Evolutionary conservation across 164 flowering plant species (phyloP), one percentile per base, ranked within the genome.

Genomic region (Magnolia sinica): DNA sequence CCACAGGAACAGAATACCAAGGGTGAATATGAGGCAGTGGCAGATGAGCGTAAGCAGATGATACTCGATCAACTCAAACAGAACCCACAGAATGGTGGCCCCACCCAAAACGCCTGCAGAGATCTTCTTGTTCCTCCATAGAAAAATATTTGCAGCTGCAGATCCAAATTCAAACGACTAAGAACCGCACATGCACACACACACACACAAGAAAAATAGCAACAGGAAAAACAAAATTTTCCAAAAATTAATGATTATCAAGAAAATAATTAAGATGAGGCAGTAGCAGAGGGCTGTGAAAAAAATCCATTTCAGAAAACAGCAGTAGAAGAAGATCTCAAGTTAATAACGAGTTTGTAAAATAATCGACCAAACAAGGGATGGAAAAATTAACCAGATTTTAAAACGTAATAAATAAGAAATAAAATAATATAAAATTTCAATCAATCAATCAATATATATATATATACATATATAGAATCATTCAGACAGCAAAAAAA

Each of bases 111-210:
- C 94, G 27, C 87, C 83, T 1, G 82, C 96, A 1, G 99, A 92
- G 23, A 89, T 81, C 87, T 95, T 92, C 87, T 92, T 93, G 84
- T 95, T 89, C 85, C 97, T 93, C 99, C 99, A 95, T 75, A 93
- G 76, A 76, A 95, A 88, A n/a, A 95, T 76, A 81, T 95, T 96
- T 51, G 99, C 98, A 68, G 95, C 99, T 95, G 85, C 81, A 79
- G 45, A 49, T 31, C 37, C n/a, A 52, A 10, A 68, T 50, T 23
- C 66, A 22, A 27, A 31, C 49, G 22, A 55, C 61, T 55, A 55
- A 55, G 45, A 37, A 7, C 45, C 45, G 45, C 50, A 49, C 59
- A 50, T 19, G 45, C 45, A 37, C 45, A 20, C 73, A 11, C 58
- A 20, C 24, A 71, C 13, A 13, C 29, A 16, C n/a, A 6, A 6